phyloP scores from a whole-genome alignment of 2,329 filamentous ascomycete genomes.

The Calonectria naviculata region DNA sequence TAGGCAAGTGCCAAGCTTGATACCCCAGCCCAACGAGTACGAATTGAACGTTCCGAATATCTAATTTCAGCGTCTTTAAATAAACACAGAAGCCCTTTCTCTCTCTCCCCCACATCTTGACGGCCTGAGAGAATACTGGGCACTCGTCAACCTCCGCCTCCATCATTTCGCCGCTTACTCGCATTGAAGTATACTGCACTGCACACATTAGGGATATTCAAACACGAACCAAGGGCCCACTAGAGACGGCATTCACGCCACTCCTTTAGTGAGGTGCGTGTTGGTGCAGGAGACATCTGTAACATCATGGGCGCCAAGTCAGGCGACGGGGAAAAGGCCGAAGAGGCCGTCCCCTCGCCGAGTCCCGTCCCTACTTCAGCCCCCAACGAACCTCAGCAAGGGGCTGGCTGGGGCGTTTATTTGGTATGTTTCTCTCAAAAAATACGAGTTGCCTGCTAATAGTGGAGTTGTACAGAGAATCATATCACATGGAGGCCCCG shows the following conservation, averaged over 20 bases:
- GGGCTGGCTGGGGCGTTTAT: slow-evolving; percentile 25
- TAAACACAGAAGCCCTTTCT: neutral
- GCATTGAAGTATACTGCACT: neutral
- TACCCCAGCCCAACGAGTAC: neutral
- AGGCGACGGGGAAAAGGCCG: neutral
- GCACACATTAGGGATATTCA: neutral
- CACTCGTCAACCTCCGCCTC: neutral
- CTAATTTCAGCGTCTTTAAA: neutral
- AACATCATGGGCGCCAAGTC: slow-evolving; percentile 2
- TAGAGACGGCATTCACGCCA: no score
- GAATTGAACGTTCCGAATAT: neutral
- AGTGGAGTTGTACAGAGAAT: slow-evolving; percentile 40
- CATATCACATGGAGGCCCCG: slow-evolving; percentile 41
- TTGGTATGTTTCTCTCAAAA: slow-evolving; percentile 25
- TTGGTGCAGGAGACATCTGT: neutral
- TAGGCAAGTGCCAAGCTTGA: neutral
- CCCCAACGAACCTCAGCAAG: neutral
- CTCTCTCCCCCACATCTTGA: neutral
- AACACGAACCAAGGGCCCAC: neutral
- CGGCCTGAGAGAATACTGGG: neutral
- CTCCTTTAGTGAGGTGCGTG: neutral
- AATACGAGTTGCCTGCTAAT: slow-evolving; percentile 15
- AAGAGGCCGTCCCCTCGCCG: neutral
- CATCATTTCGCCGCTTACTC: neutral
- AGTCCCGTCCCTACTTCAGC: neutral